Evolutionary conservation across 768 basidiomycete species (phyloP).

Genomic region (Tulasnella sp.): DNA sequence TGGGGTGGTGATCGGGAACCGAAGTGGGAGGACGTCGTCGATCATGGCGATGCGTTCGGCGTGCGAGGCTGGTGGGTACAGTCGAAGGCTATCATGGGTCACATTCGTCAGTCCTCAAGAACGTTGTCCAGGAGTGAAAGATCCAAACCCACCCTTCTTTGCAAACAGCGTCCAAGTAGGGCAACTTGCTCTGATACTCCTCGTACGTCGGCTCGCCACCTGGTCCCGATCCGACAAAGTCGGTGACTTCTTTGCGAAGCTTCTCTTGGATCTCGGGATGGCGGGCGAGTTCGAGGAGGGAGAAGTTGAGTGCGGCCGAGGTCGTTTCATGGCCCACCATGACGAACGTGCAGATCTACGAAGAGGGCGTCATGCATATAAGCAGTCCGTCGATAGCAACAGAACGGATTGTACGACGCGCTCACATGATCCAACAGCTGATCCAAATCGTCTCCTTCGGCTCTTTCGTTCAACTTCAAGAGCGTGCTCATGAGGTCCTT

Average conservation of each 20-base stretch:
- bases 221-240: slow-evolving; percentile 14
- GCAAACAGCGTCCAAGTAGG: slow-evolving; percentile 33
- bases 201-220: slow-evolving; percentile 27
- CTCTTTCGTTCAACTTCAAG: neutral
- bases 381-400: neutral
- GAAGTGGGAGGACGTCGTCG: slow-evolving; percentile 35
- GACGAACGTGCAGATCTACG: slow-evolving; percentile 28
- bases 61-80: slow-evolving; percentile 32
- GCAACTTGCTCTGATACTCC: slow-evolving; percentile 27
- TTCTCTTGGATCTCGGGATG: slow-evolving; percentile 28
- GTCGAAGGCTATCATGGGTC: slow-evolving; percentile 25
- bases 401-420: neutral
- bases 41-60: slow-evolving; percentile 31
- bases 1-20: slow-evolving; percentile 24
- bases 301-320: slow-evolving; percentile 26
- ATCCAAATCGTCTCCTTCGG: slow-evolving; percentile 9
- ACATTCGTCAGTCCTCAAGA: neutral
- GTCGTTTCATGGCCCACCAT: slow-evolving; percentile 13
- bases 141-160: slow-evolving; percentile 28
- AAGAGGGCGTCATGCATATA: neutral
- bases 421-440: slow-evolving; percentile 16
- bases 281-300: slow-evolving; percentile 32
- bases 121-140: neutral
- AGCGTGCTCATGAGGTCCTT: slow-evolving; percentile 14
- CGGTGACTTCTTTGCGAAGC: slow-evolving; percentile 31